These are phyloP conservation scores for Talaromyces atroroseus DNA, from an alignment of 2,329 filamentous ascomycete species.

Conservation along the genomic window DNA sequence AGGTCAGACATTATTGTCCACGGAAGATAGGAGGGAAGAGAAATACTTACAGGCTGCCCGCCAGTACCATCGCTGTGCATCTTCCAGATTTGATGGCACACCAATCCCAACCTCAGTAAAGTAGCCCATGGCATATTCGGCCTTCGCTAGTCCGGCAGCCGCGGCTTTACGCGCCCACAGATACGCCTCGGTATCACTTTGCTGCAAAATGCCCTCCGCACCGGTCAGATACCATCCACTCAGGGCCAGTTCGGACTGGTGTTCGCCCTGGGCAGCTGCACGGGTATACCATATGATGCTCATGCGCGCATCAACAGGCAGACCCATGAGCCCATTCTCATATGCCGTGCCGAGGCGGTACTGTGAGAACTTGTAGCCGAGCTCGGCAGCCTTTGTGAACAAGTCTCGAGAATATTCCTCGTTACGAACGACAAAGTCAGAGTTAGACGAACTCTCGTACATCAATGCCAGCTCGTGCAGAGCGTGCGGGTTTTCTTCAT, in stretches of 20 bases:
- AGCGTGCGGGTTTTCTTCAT: constrained; percentile 87
- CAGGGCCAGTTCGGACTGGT: constrained; percentile 80
- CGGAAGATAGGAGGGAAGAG: neutral
- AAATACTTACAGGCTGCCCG: constrained; percentile 78
- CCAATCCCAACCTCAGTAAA: constrained; percentile 95
- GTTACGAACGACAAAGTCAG: constrained; percentile 72
- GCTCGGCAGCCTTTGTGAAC: constrained; percentile 76
- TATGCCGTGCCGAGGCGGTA: constrained; percentile 82
- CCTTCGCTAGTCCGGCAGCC: constrained; percentile 79
- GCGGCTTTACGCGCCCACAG: constrained; percentile 95
- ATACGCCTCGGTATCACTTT: constrained; percentile 94
- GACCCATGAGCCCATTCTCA: constrained; percentile 82
- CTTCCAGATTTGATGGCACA: constrained; percentile 76
- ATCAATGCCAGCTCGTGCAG: constrained; percentile 75
- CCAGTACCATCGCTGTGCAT: constrained; percentile 98
- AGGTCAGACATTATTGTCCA: neutral
- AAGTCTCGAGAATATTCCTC: constrained; percentile 74
- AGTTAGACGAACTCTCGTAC: constrained; percentile 52
- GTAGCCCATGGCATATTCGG: constrained; percentile 97
- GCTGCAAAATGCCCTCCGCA: constrained; percentile 75
- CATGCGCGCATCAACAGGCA: constrained; percentile 72
- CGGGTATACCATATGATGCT: constrained; percentile 93
- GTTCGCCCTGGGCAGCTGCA: constrained; percentile 87
- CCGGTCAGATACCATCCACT: constrained; percentile 96
- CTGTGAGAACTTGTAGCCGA: constrained; percentile 94